Base-by-base conservation (phyloP, 1,139 yeast genomes). In the Hemisphaericaspora xylanilytica region DNA sequence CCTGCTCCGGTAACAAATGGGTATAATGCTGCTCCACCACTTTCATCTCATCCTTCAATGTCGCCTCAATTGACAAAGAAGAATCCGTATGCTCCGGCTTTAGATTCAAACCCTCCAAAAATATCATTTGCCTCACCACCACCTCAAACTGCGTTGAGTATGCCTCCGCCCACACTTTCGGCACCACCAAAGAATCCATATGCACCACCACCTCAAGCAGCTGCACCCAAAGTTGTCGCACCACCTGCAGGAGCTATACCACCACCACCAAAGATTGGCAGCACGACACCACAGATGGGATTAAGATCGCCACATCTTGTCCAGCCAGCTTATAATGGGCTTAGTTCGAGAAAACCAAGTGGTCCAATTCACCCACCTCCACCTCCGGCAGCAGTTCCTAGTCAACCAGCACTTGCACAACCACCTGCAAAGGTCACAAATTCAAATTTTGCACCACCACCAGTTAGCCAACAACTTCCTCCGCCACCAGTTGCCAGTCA, bases 171-270 rank as follows among this genome's bases (percentile, higher is more conserved):
- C 11, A 45, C 51, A 9, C 24, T 39, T 7, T 28, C 46, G 26
- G 42, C 47, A 13, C 47, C 70, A 28, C 70, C 67, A 35, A 66
- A 66, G 47, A 65, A 65, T 47, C 70, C 73, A 32, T 63, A 66
- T 42, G 75, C 75, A 33, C 61, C 68, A 26, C 59, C 69, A 33
- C 45, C 56, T 9, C 46, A 40, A 13, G 36, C 47, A 7, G 42
- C 45, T 14, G 40, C 46, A 12, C 6, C 21, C 6, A 28, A 25
- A 17, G 10, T 24, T 24, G 20, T 28, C 13, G 28, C 36, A 12
- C 43, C 48, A 25, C 46, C 44, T 16, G 38, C 51, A 15, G 48
- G 52, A 20, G 41, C 42, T n/a, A 41, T 47, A 14, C 49, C 47
- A 17, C 44, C 43, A 20, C 40, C 54, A 12, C 37, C 36, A 27